Percentiles rank a stretch among this genome's conserved stretches.
phyloP scores from a whole-genome alignment of 2,329 filamentous ascomycete species.

The Corynespora cassiicola region DNA sequence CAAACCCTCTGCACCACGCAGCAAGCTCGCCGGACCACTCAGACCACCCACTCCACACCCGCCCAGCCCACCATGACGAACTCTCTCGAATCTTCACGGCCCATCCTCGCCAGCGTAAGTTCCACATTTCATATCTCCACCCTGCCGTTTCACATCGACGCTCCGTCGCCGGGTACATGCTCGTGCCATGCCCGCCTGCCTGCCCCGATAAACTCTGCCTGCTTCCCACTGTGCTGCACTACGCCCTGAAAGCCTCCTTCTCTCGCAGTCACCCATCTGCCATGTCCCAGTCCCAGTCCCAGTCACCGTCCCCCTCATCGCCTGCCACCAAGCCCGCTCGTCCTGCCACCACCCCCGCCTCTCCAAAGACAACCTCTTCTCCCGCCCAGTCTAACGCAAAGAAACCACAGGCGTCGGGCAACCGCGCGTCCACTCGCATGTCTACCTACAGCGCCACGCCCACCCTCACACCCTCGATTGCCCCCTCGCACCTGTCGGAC shows the following conservation, averaged over 20 bases:
- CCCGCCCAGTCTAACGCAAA: constrained; percentile 35
- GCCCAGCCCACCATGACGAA: constrained; percentile 39
- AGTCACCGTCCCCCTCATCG: no score
- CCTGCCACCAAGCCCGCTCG: no score
- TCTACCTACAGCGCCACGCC: constrained; percentile 59
- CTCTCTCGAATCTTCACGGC: constrained; percentile 48
- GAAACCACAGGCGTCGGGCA: constrained; percentile 38
- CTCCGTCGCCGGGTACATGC: constrained; percentile 25
- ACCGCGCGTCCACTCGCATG: constrained; percentile 53
- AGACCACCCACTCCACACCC: constrained; percentile 6
- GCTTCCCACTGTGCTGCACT: no score
- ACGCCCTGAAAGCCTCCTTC: no score
- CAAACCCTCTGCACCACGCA: no score
- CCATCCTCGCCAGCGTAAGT: constrained; percentile 50
- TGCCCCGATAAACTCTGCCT: constrained; percentile 17
- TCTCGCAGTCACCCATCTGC: no score
- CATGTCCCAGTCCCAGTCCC: constrained; percentile 30
- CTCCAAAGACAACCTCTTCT: no score
- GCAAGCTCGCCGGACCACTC: no score
- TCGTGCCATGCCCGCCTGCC: constrained; percentile 10
- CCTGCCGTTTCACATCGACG: constrained; percentile 34
- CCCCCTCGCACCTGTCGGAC: constrained; percentile 49
- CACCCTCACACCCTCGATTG: constrained; percentile 59
- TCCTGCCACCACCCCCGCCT: constrained; percentile 14
- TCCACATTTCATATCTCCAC: constrained; percentile 26